Base-by-base conservation (phyloP, 768 basidiomycete species). In the Suillus sp. region DNA sequence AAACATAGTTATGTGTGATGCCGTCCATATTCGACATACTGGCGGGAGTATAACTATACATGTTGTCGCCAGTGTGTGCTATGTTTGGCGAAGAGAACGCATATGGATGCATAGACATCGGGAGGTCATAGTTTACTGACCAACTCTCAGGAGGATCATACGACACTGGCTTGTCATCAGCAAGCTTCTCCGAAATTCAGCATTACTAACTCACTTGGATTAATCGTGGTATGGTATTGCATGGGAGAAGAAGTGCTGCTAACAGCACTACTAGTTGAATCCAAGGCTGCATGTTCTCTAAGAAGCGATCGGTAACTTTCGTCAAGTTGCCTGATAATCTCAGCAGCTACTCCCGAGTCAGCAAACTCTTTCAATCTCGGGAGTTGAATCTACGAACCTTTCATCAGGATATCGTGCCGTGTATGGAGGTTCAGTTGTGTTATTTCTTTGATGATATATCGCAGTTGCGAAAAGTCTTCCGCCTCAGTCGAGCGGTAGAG, bases 401-500 rank as follows among this genome's bases (percentile, higher is more conserved):
- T 57, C 5, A 40, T 27, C 18, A 57, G 18, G 13, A 57, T 27
- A 27, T 57, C 56, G 11, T 40, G 56, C 2, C 56, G 38, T 30
- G 38, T 57, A 16, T 40, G 18, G 0, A 38, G 56, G 11, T 7
- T 30, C 38, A 20, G 10, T 6, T 38, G 56, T 10, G 56, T 57
- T 11, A 27, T 20, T 18, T 40, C 56, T 20, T 20, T 27, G 11
- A 57, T 57, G 18, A 27, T 20, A 27, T 13, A 38, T 27, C 25
- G 37, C 56, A 57, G 25, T 40, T 40, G 56, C 1, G 25, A 27
- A 30, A 57, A 57, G 27, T 57, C 37, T 3, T 57, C 56, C 56
- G 56, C 56, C 3, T 57, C 56, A 18, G 25, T 57, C 5, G 25
- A 40, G 9, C 56, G 56, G 10, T 57, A 57, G 56, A 40, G 35